These are phyloP conservation scores for Musa balbisiana DNA, from an alignment of 202 grass and related monocot species.

Conservation along the genomic window DNA sequence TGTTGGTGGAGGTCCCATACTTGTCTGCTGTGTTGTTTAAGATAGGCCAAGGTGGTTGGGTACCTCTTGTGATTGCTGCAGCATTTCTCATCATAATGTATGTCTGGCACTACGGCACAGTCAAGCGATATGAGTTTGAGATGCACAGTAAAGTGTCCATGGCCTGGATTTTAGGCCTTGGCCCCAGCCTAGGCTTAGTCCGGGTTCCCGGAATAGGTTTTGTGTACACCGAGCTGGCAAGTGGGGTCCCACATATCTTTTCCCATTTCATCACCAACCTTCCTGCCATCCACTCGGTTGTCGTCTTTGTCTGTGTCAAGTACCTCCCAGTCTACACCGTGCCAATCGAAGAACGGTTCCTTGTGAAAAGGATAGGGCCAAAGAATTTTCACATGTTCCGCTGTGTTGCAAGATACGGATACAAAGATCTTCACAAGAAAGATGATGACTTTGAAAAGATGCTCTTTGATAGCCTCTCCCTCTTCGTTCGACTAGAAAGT, in stretches of 20 bases:
- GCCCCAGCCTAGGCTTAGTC: constrained; percentile 79
- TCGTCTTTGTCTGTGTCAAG: constrained; percentile 91
- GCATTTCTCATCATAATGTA: constrained; percentile 84
- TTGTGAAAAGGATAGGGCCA: constrained; percentile 79
- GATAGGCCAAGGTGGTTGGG: constrained; percentile 92
- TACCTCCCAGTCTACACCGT: constrained; percentile 93
- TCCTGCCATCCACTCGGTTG: constrained; percentile 84
- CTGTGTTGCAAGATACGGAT: constrained; percentile 73
- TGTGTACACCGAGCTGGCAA: constrained; percentile 86
- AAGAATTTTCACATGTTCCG: constrained; percentile 93
- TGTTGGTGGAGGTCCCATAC: constrained; percentile 89
- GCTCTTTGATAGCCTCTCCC: constrained; percentile 52
- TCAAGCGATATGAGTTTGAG: constrained; percentile 94
- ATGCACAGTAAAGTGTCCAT: constrained; percentile 97
- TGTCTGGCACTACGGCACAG: constrained; percentile 89
- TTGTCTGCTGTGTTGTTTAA: constrained; percentile 74
- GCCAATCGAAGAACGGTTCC: constrained; percentile 61
- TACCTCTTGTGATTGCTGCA: constrained; percentile 72
- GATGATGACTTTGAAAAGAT: constrained; percentile 86
- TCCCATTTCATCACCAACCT: constrained; percentile 96
- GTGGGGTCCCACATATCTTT: constrained; percentile 83
- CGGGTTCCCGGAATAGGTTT: constrained; percentile 90
- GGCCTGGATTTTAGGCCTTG: constrained; percentile 93
- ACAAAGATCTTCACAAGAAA: constrained; percentile 88
- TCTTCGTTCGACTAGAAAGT: constrained; percentile 63